phyloP scores from a whole-genome alignment of 306 rosid species.

The Acacia confusa region DNA sequence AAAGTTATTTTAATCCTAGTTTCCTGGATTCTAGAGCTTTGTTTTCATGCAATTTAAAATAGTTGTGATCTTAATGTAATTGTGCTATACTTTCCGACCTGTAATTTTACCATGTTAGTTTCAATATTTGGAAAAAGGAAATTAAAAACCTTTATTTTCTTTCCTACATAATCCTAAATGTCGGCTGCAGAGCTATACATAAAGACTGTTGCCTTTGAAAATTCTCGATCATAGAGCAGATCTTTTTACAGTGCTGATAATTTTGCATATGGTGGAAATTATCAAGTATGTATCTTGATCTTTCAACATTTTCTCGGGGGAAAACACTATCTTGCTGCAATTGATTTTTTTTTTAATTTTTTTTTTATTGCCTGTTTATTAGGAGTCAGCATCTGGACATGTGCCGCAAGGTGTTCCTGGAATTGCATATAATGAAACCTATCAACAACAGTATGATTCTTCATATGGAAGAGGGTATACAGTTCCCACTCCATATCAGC shows the following conservation, averaged over 20 bases:
- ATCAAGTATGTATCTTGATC: constrained; percentile 55
- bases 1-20: neutral
- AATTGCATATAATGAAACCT: constrained; percentile 58
- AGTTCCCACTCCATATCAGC: neutral
- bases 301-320: constrained; percentile 8
- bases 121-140: neutral
- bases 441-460: constrained; percentile 49
- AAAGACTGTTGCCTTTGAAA: constrained; percentile 46
- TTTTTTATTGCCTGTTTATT: constrained; percentile 9
- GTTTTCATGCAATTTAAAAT: neutral
- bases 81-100: neutral
- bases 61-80: constrained; percentile 5
- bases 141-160: neutral
- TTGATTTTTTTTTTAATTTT: constrained; percentile 16
- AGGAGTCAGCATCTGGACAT: constrained; percentile 55
- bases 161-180: constrained; percentile 3
- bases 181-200: constrained; percentile 55
- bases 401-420: constrained; percentile 56
- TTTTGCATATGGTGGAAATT: constrained; percentile 44
- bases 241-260: constrained; percentile 52
- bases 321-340: constrained; percentile 17
- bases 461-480: constrained; percentile 57
- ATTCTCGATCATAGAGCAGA: constrained; percentile 51
- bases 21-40: constrained; percentile 20
- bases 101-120: constrained; percentile 13